Evolutionary conservation across 139 green algal genomes (phyloP), one percentile per base, ranked within the genome.

Genomic region (Tetraselmis chui): DNA sequence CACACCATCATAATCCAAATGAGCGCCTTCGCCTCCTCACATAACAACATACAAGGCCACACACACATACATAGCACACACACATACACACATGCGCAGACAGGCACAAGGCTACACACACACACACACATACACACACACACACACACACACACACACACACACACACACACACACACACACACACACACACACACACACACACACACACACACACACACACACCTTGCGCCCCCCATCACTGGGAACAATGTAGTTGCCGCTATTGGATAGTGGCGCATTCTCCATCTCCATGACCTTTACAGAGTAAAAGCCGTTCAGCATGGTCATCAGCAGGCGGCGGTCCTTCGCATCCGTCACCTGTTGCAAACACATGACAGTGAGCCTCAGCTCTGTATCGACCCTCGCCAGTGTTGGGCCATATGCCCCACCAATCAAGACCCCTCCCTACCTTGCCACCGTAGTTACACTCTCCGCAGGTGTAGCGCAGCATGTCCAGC

Each of bases 341-440:
- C 93, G 81, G 85, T 96, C 93, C 76, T 95, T 91, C 0, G 83
- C 81, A 75, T 96, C 93, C 2, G 93, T 96, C 24, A 96, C 92
- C 45, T 67, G 45, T 67, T 67, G 45, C 45, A 25, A 18, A 67
- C 11, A 67, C 45, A 67, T 67, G 45, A 67, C 11, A 67, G 11
- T 67, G 11, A 67, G n/a, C n/a, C n/a, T n/a, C n/a, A n/a, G n/a
- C n/a, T n/a, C n/a, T n/a, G n/a, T n/a, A n/a, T n/a, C n/a, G n/a
- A n/a, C n/a, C n/a, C n/a, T n/a, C n/a, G n/a, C n/a, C n/a, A n/a
- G n/a, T n/a, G n/a, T n/a, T n/a, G n/a, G n/a, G n/a, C n/a, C n/a
- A n/a, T n/a, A n/a, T n/a, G n/a, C n/a, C n/a, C n/a, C n/a, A n/a
- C n/a, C n/a, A n/a, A n/a, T n/a, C n/a, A n/a, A n/a, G n/a, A n/a